Conservation (phyloP, 345 rosid species). For the Triadica sebifera region DNA sequence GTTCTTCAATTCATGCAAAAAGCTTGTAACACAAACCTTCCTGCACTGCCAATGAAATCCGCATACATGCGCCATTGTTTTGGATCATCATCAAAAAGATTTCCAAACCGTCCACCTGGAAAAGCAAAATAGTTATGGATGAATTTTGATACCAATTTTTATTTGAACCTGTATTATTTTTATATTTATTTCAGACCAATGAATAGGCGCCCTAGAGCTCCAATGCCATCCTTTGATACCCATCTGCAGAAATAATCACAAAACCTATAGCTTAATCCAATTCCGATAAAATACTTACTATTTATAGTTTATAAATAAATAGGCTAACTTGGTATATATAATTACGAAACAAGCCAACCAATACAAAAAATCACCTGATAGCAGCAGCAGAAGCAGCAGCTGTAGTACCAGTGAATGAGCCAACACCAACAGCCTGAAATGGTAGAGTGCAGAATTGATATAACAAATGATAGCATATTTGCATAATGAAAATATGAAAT, state of each 20-base stretch:
- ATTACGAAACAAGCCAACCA: neutral
- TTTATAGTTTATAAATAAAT: neutral
- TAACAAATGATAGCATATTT: neutral
- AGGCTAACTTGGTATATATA: neutral
- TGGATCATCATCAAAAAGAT: slow-evolving; percentile 93
- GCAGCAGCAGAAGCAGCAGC: slow-evolving; percentile 97
- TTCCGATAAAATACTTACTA: slow-evolving; percentile 12
- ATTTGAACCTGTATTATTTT: neutral
- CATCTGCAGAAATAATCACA: slow-evolving; percentile 61
- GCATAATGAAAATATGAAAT: neutral
- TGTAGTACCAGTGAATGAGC: slow-evolving; percentile 78
- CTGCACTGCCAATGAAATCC: slow-evolving; percentile 95
- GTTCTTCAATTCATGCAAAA: slow-evolving; percentile 10
- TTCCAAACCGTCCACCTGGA: slow-evolving; percentile 89
- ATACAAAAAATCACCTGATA: slow-evolving; percentile 53
- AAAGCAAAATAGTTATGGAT: slow-evolving; percentile 25
- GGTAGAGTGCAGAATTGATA: slow-evolving; percentile 14
- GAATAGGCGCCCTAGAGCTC: slow-evolving; percentile 89
- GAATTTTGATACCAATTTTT: slow-evolving; percentile 8
- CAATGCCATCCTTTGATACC: slow-evolving; percentile 98
- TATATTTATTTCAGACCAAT: slow-evolving; percentile 54
- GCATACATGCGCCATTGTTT: slow-evolving; percentile 99
- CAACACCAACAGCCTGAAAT: slow-evolving; percentile 87
- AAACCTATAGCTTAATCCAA: slow-evolving; percentile 21
- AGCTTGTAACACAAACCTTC: slow-evolving; percentile 52